Evolutionary conservation across 192 early-diverging fungal species (phyloP).

Genomic region (Phlyctochytrium arcticum): DNA sequence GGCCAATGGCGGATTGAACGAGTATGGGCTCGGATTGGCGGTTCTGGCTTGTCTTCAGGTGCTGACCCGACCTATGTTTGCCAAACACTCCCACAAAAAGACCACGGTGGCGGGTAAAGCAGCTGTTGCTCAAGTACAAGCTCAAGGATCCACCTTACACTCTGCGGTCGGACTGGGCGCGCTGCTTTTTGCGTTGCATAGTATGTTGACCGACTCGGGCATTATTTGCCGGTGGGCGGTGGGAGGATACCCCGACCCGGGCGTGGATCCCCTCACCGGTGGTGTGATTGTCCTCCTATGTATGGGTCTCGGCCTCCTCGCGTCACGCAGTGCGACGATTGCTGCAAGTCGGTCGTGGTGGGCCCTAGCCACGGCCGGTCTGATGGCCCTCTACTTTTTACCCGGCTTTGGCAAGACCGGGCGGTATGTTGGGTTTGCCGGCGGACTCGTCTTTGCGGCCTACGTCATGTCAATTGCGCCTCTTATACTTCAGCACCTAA

Average conservation of each 20-base stretch:
- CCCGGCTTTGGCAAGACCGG: not conserved
- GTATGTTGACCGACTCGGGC: conserved; percentile 16
- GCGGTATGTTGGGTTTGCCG: conserved; percentile 1
- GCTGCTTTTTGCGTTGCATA: conserved; percentile 10
- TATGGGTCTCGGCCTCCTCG: conserved; percentile 9
- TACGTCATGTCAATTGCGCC: conserved; percentile 10
- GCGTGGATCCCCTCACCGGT: conserved; percentile 1
- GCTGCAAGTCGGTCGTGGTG: conserved; percentile 1
- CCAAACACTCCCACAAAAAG: not conserved
- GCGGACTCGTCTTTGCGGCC: conserved; percentile 5
- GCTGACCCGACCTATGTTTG: not conserved
- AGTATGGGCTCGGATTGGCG: not conserved
- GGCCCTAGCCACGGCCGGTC: conserved; percentile 4
- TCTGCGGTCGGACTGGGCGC: conserved; percentile 1
- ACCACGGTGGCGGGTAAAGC: not conserved
- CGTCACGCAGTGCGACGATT: not conserved
- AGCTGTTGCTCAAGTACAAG: not conserved
- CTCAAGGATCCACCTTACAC: not conserved
- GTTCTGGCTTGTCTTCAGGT: conserved; percentile 5
- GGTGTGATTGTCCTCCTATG: conserved; percentile 1
- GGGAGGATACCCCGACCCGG: conserved; percentile 14
- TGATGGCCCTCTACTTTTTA: conserved; percentile 12
- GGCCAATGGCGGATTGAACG: conserved; percentile 5
- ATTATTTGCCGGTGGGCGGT: conserved; percentile 14
- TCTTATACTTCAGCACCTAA: not conserved